phyloP scores from a whole-genome alignment of 176 grass and related monocot genomes.

The Tillandsia leiboldiana region DNA sequence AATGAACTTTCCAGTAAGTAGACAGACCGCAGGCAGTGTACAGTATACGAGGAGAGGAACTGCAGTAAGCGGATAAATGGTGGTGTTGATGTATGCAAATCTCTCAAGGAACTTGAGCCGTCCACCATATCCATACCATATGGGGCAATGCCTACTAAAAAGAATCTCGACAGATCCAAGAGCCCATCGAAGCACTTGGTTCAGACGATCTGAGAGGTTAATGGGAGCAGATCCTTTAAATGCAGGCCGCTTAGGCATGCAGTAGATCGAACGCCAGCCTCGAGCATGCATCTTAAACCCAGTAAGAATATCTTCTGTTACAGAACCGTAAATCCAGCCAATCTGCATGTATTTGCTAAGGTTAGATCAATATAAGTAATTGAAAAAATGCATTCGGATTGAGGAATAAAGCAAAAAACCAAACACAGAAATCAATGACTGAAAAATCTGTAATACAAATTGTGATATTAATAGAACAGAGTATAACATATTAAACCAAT shows the following conservation, averaged over 20 bases:
- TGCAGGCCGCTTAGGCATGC: conserved; percentile 73
- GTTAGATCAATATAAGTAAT: not conserved
- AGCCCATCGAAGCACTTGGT: conserved; percentile 88
- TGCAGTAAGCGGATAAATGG: conserved; percentile 79
- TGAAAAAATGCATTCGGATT: too few species aligned
- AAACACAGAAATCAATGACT: too few species aligned
- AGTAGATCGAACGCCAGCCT: conserved; percentile 81
- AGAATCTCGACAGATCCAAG: conserved; percentile 90
- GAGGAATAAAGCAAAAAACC: too few species aligned
- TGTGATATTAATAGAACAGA: too few species aligned
- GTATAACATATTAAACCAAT: too few species aligned
- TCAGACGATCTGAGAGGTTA: conserved; percentile 86
- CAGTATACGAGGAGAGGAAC: conserved; percentile 75
- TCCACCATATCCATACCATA: conserved; percentile 85
- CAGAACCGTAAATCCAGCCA: conserved; percentile 95
- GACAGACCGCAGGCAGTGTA: conserved; percentile 70
- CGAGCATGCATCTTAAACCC: conserved; percentile 95
- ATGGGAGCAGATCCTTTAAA: conserved; percentile 91
- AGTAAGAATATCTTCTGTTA: conserved; percentile 90
- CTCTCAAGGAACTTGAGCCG: conserved; percentile 77
- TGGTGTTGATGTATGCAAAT: conserved; percentile 87
- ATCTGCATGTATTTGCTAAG: conserved; percentile 35
- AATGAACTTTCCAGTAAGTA: conserved; percentile 85
- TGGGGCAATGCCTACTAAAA: conserved; percentile 83
- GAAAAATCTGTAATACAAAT: too few species aligned